phyloP scores from a whole-genome alignment of 1,284 basidiomycete genomes.

The Gymnopus androsaceus region DNA sequence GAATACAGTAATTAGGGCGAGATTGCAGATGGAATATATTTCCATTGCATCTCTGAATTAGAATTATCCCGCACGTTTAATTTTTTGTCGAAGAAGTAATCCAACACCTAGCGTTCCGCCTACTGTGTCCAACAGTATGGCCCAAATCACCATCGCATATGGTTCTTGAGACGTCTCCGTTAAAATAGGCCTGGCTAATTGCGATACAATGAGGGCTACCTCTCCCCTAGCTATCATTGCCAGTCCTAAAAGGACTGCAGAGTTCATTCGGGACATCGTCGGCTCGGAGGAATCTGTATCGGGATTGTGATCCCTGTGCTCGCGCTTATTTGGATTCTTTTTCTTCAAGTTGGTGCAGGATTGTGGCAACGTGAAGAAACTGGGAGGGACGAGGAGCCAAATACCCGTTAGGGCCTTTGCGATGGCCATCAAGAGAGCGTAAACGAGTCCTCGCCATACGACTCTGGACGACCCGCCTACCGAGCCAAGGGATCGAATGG shows the following conservation, averaged over 20 bases:
- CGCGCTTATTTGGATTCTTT: background rate
- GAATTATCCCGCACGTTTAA: background rate
- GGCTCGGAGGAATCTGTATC: background rate
- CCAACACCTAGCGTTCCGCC: slow-evolving; percentile 38
- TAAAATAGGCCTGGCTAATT: slow-evolving; percentile 36
- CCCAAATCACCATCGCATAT: slow-evolving; percentile 43
- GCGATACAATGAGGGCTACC: slow-evolving; percentile 42
- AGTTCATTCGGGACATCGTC: slow-evolving; percentile 14
- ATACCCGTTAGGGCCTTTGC: slow-evolving; percentile 34
- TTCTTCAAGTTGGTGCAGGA: background rate
- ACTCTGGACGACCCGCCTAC: slow-evolving; percentile 34
- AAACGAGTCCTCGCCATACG: slow-evolving; percentile 39
- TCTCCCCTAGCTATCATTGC: slow-evolving; percentile 44
- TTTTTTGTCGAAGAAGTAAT: slow-evolving; percentile 22
- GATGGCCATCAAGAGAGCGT: slow-evolving; percentile 37
- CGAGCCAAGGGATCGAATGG: slow-evolving; percentile 35
- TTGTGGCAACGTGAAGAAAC: background rate
- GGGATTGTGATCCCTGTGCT: background rate
- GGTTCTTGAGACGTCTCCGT: slow-evolving; percentile 26
- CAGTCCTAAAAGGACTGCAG: slow-evolving; percentile 34
- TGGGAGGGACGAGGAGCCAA: slow-evolving; percentile 36
- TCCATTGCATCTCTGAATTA: too few relatives aligned
- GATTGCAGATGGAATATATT: too few relatives aligned
- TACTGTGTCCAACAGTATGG: slow-evolving; percentile 38
- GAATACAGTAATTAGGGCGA: too few relatives aligned